Percentiles rank a stretch among this genome's conserved stretches.
Conservation (phyloP, 2,329 filamentous ascomycete species). For the Aspergillus floridensis region DNA sequence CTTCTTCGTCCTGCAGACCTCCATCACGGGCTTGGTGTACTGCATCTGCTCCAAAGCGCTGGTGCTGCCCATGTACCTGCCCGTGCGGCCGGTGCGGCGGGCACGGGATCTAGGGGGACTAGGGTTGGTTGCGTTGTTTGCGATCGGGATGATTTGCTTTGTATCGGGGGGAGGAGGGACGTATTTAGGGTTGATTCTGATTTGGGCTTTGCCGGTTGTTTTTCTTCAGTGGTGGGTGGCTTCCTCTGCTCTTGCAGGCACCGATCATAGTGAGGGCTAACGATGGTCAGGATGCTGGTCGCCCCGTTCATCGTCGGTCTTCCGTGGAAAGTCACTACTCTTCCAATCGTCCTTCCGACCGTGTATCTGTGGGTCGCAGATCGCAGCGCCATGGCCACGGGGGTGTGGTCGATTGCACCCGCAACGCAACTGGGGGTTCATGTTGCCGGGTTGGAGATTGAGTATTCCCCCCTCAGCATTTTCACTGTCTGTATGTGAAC, state of each 20-base stretch:
- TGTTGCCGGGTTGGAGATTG: slow-evolving; percentile 64
- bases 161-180: slow-evolving; percentile 49
- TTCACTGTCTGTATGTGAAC: too few species aligned
- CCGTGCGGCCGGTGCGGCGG: slow-evolving; percentile 31
- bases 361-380: slow-evolving; percentile 72
- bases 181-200: slow-evolving; percentile 68
- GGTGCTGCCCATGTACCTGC: slow-evolving; percentile 55
- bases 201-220: slow-evolving; percentile 66
- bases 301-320: slow-evolving; percentile 63
- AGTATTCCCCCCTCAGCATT: slow-evolving; percentile 37
- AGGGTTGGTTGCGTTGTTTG: neutral
- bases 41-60: slow-evolving; percentile 64
- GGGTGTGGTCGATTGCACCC: slow-evolving; percentile 68
- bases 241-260: too few species aligned
- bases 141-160: slow-evolving; percentile 41
- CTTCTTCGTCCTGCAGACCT: slow-evolving; percentile 76
- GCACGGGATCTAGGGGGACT: neutral
- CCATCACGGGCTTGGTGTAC: slow-evolving; percentile 62
- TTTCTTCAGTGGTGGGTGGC: slow-evolving; percentile 56
- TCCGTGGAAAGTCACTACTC: slow-evolving; percentile 55
- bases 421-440: slow-evolving; percentile 65
- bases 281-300: slow-evolving; percentile 22
- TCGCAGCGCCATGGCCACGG: slow-evolving; percentile 62
- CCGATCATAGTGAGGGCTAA: neutral
- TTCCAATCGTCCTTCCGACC: slow-evolving; percentile 63